Conservation (phyloP, 371 early-diverging fungal genomes). For the Lichtheimia ornata region DNA sequence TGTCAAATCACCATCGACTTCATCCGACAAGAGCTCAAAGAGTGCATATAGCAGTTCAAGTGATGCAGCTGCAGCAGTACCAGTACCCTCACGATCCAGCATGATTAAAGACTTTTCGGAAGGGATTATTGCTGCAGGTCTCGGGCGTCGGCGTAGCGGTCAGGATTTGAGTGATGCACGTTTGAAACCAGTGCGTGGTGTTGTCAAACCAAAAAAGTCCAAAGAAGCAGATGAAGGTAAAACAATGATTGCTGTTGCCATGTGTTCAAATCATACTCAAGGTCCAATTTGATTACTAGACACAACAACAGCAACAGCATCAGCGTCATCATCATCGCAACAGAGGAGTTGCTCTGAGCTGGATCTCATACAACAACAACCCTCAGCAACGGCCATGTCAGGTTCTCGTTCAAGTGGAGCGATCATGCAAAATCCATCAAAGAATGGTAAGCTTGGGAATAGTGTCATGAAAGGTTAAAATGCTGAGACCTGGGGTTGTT, state of each 20-base stretch:
- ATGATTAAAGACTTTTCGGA: conserved; percentile 27
- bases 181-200: not conserved
- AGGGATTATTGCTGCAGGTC: conserved; percentile 2
- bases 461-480: too few species aligned
- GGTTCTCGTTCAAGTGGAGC: too few species aligned
- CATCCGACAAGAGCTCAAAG: conserved; percentile 27
- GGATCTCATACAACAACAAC: conserved; percentile 27
- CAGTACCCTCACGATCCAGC: conserved; percentile 31
- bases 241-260: not conserved
- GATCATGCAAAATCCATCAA: conserved; percentile 2
- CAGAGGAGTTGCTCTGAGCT: conserved; percentile 43
- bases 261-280: not conserved
- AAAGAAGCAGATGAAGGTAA: conserved; percentile 8
- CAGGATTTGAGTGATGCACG: not conserved
- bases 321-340: not conserved
- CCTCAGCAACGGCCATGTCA: conserved; percentile 1
- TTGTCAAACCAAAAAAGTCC: conserved; percentile 6
- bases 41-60: conserved; percentile 10
- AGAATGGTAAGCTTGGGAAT: not conserved
- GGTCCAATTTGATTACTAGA: not conserved
- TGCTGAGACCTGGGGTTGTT: too few species aligned
- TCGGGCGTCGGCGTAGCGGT: conserved; percentile 7
- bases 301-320: conserved; percentile 3
- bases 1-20: conserved; percentile 38
- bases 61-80: conserved; percentile 15